phyloP scores from a whole-genome alignment of 2,329 filamentous ascomycete genomes.

The Colletotrichum siamense region DNA sequence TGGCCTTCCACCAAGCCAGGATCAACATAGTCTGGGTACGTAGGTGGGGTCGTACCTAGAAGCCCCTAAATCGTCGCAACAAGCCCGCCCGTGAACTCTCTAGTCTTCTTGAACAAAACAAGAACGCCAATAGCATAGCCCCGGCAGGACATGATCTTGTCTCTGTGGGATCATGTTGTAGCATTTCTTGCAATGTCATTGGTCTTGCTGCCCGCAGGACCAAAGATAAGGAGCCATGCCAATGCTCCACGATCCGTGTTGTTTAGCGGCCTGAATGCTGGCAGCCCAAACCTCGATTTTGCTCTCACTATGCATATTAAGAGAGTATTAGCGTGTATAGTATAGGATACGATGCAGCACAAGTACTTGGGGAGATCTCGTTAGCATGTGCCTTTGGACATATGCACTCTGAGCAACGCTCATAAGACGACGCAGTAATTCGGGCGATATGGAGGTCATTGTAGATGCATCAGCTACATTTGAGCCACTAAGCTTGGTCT shows the following conservation, averaged over 20 bases:
- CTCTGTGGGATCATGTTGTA: constrained; percentile 67
- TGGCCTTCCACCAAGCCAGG: constrained; percentile 49
- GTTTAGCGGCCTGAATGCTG: constrained; percentile 23
- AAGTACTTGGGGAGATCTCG: too few species aligned
- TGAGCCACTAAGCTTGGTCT: too few species aligned
- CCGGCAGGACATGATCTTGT: constrained; percentile 69
- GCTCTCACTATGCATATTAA: too few species aligned
- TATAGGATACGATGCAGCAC: too few species aligned
- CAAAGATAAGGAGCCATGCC: constrained; percentile 68
- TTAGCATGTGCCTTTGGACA: too few species aligned
- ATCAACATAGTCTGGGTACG: constrained; percentile 70
- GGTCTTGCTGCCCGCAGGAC: constrained; percentile 66
- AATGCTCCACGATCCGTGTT: constrained; percentile 52
- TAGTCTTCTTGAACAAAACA: constrained; percentile 48
- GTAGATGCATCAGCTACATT: too few species aligned
- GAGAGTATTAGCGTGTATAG: too few species aligned
- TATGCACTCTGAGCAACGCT: too few species aligned
- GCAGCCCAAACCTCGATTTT: too few species aligned
- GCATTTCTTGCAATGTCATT: constrained; percentile 59
- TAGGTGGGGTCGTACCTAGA: constrained; percentile 46
- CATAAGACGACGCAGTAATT: too few species aligned
- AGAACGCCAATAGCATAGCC: constrained; percentile 61
- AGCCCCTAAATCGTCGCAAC: constrained; percentile 45
- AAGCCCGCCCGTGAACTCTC: constrained; percentile 56
- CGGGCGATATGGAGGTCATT: too few species aligned